Evolutionary conservation across 2,329 filamentous ascomycete genomes (phyloP).

Genomic region (Hirsutella minnesotensis): DNA sequence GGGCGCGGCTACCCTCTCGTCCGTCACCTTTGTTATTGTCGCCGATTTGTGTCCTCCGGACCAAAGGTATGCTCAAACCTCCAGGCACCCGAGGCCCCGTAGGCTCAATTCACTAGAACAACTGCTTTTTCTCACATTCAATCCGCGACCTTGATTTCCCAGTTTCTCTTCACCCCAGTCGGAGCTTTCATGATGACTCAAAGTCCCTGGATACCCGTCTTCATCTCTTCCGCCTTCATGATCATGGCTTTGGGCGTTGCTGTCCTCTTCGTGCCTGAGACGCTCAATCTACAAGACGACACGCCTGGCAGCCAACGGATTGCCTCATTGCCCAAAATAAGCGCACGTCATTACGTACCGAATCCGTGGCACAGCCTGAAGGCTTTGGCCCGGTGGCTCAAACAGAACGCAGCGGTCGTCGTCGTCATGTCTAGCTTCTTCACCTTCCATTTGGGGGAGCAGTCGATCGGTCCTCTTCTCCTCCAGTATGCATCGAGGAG

Average conservation of each 20-base stretch:
- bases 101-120: conserved; percentile 2
- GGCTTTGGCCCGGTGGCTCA: background rate
- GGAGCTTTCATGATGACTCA: conserved; percentile 6
- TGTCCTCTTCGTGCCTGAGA: conserved; percentile 3
- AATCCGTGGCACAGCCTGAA: background rate
- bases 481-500: conserved; percentile 7
- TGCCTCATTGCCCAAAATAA: background rate
- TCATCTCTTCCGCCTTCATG: background rate
- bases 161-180: conserved; percentile 7
- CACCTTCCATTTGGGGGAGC: conserved; percentile 3
- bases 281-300: background rate
- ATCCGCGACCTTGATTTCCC: conserved; percentile 3
- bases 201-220: conserved; percentile 9
- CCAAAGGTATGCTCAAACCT: conserved; percentile 1
- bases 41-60: conserved; percentile 9
- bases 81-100: background rate
- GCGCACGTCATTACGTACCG: background rate
- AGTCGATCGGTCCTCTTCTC: conserved; percentile 1
- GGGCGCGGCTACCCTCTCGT: conserved; percentile 2
- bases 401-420: background rate
- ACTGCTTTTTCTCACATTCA: conserved; percentile 8
- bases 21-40: conserved; percentile 5
- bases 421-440: background rate
- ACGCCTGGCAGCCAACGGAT: background rate
- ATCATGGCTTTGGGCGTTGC: conserved; percentile 1